Conservation (phyloP, 2,329 filamentous ascomycete species). For the Ophiosphaerella korrae region DNA sequence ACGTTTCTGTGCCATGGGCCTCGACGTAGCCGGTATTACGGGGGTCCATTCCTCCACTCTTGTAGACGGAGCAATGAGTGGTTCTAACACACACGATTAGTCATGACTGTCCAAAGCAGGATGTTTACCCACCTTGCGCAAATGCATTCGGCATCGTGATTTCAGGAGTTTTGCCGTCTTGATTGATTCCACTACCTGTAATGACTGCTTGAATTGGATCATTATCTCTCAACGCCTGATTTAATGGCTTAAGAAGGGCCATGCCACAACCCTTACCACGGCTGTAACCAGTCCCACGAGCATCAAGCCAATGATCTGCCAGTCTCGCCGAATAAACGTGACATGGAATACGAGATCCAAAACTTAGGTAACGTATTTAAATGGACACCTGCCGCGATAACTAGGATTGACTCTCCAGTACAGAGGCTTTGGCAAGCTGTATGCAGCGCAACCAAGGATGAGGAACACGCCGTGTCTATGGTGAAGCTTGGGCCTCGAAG, state of each 20-base stretch:
- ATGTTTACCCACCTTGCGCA: slow-evolving; percentile 46
- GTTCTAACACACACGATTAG: slow-evolving; percentile 5
- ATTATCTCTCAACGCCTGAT: slow-evolving; percentile 62
- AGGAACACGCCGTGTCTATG: slow-evolving; percentile 42
- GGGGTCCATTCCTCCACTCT: slow-evolving; percentile 27
- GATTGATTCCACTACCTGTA: slow-evolving; percentile 48
- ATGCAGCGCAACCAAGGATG: slow-evolving; percentile 34
- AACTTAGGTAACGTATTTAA: slow-evolving; percentile 31
- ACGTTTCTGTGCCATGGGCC: slow-evolving; percentile 56
- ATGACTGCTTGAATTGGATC: slow-evolving; percentile 58
- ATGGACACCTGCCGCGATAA: slow-evolving; percentile 26
- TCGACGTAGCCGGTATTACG: slow-evolving; percentile 35
- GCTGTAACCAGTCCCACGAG: slow-evolving; percentile 64
- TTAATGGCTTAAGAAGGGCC: slow-evolving; percentile 63
- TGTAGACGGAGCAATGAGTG: slow-evolving; percentile 29
- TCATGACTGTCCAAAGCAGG: not conserved
- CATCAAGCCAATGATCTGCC: slow-evolving; percentile 49
- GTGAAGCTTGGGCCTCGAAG: slow-evolving; percentile 36
- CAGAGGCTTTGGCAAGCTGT: slow-evolving; percentile 35
- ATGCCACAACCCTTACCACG: slow-evolving; percentile 67
- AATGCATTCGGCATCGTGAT: slow-evolving; percentile 63
- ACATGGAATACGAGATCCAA: slow-evolving; percentile 30
- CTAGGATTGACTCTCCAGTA: slow-evolving; percentile 31
- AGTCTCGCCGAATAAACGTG: slow-evolving; percentile 29
- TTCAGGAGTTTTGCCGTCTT: slow-evolving; percentile 62